These are phyloP conservation scores for Pseudogymnoascus sp. DNA, from an alignment of 2,329 filamentous ascomycete species.

Conservation along the genomic window DNA sequence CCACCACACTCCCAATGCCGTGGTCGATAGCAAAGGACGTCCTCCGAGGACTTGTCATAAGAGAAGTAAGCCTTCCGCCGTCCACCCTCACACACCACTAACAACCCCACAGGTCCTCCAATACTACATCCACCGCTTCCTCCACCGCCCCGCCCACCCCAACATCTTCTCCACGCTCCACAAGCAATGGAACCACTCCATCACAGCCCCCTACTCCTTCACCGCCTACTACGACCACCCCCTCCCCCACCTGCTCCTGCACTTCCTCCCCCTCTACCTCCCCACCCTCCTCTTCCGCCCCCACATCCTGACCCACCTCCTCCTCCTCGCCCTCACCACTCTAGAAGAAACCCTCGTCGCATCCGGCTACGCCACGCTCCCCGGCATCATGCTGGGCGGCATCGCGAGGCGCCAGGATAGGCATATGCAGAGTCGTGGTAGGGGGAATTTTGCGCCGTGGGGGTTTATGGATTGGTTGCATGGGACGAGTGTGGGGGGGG, in stretches of 20 bases:
- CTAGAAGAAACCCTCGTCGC: slow-evolving; percentile 61
- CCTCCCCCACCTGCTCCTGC: slow-evolving; percentile 53
- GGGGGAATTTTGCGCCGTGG: slow-evolving; percentile 56
- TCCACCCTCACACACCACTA: slow-evolving; percentile 10
- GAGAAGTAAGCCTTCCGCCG: slow-evolving; percentile 44
- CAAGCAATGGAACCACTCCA: slow-evolving; percentile 44
- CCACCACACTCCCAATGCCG: slow-evolving; percentile 54
- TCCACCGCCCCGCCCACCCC: slow-evolving; percentile 52
- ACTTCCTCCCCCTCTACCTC: slow-evolving; percentile 59
- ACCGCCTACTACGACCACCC: slow-evolving; percentile 64
- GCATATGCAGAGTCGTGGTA: slow-evolving; percentile 51
- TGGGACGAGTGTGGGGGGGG: slow-evolving; percentile 49
- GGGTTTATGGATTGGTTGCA: slow-evolving; percentile 57
- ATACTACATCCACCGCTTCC: slow-evolving; percentile 67
- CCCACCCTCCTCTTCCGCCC: slow-evolving; percentile 60
- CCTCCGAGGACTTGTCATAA: slow-evolving; percentile 44
- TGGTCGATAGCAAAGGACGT: slow-evolving; percentile 54
- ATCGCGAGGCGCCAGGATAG: slow-evolving; percentile 46
- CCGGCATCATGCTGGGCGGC: slow-evolving; percentile 46
- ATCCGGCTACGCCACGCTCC: slow-evolving; percentile 59
- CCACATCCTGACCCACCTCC: slow-evolving; percentile 66
- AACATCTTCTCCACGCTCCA: slow-evolving; percentile 39
- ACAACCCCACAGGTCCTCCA: slow-evolving; percentile 46
- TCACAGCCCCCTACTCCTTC: slow-evolving; percentile 54
- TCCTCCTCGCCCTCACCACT: slow-evolving; percentile 57